phyloP scores from a whole-genome alignment of 202 grass and related monocot species.

The Elaeis oleifera region DNA sequence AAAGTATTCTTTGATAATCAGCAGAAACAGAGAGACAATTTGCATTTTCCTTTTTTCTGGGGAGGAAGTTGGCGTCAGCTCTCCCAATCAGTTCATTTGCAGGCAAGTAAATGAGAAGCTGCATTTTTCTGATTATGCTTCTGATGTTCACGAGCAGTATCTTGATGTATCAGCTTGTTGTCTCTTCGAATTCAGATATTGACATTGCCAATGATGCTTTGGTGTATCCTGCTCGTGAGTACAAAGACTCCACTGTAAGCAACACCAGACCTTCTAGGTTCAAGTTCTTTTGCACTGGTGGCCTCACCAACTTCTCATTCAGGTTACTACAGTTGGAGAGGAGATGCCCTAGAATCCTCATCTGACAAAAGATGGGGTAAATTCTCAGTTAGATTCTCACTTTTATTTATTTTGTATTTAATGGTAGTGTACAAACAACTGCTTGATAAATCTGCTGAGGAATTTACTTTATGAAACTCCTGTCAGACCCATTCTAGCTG shows the following conservation, averaged over 20 bases:
- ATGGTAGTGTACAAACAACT: too few relatives aligned
- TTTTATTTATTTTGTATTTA: too few relatives aligned
- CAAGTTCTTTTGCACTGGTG: too few relatives aligned
- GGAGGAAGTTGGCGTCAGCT: constrained; percentile 68
- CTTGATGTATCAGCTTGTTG: constrained; percentile 13
- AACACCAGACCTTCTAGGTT: constrained; percentile 2
- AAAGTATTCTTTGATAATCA: too few relatives aligned
- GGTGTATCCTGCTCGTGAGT: constrained; percentile 85
- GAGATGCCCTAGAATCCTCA: constrained; percentile 62
- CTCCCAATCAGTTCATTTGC: constrained; percentile 86
- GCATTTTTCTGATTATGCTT: neutral
- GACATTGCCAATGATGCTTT: constrained; percentile 73
- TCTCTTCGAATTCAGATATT: constrained; percentile 51
- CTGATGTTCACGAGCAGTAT: neutral
- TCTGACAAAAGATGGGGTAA: constrained; percentile 73
- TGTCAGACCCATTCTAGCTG: too few relatives aligned
- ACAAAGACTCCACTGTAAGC: constrained; percentile 92
- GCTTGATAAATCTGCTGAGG: too few relatives aligned
- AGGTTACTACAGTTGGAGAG: constrained; percentile 92
- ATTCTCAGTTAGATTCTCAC: neutral
- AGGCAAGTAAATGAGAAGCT: constrained; percentile 46
- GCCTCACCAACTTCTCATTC: constrained; percentile 5
- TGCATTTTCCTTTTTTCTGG: constrained; percentile 21
- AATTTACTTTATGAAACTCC: too few relatives aligned
- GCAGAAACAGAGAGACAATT: too few relatives aligned